A percentile compares a stretch with the other conserved stretches of the same genome.
Evolutionary conservation across 768 basidiomycete genomes (phyloP).

Genomic region (Candolleomyces efflorescens): DNA sequence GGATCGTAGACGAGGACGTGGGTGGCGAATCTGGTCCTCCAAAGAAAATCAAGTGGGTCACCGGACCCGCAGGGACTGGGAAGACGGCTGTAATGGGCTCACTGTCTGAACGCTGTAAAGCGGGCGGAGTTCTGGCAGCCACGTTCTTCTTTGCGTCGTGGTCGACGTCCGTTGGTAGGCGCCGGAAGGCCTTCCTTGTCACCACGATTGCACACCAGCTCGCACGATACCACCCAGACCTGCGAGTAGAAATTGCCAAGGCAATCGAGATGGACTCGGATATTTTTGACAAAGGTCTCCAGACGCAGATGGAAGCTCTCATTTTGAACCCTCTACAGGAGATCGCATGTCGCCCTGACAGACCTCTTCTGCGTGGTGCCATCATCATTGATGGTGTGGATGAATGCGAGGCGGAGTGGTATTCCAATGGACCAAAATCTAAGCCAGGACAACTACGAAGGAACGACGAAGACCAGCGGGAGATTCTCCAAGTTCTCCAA

Average conservation of each 20-base stretch:
- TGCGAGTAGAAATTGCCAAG: neutral
- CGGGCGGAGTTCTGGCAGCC: neutral
- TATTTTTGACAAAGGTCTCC: neutral
- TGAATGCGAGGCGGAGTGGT: neutral
- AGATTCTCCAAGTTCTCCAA: neutral
- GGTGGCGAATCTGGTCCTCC: neutral
- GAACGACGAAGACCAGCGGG: neutral
- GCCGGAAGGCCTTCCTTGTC: neutral
- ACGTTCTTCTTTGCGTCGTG: neutral
- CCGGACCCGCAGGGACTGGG: neutral
- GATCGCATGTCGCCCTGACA: too few relatives aligned
- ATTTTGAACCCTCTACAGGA: neutral
- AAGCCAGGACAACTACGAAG: neutral
- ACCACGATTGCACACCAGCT: neutral
- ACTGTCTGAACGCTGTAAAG: neutral
- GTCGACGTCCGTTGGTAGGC: neutral
- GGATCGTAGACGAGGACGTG: neutral
- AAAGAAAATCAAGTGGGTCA: neutral
- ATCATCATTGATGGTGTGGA: neutral
- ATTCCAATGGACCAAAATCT: neutral
- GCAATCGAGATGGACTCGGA: neutral
- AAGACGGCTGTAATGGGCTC: neutral
- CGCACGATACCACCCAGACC: too few relatives aligned
- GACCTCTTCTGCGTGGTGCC: neutral
- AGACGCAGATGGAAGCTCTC: neutral